A percentile compares a stretch with the other conserved stretches of the same genome.
phyloP scores from a whole-genome alignment of 78 protist species.

The Planoprotostelium fungivorum region DNA sequence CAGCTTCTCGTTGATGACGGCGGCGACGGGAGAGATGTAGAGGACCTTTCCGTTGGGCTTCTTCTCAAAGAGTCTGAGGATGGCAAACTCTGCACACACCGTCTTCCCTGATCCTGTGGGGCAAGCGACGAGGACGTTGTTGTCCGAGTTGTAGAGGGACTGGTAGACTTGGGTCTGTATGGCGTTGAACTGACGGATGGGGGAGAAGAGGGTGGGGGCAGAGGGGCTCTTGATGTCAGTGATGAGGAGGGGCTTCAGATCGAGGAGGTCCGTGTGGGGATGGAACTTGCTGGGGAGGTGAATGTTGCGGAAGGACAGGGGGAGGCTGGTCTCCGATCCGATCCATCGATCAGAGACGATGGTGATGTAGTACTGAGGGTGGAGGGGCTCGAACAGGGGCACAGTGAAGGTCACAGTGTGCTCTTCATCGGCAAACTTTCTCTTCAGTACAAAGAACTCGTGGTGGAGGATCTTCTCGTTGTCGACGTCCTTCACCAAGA shows the following conservation, averaged over 20 bases:
- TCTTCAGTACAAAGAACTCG: constrained; percentile 74
- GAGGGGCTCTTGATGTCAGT: constrained; percentile 64
- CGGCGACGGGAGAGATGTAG: constrained; percentile 99
- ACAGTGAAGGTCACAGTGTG: constrained; percentile 72
- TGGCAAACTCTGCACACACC: constrained; percentile 95
- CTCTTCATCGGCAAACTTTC: constrained; percentile 11
- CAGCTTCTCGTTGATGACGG: constrained; percentile 98
- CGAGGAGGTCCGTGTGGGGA: constrained; percentile 91
- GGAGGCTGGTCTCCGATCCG: constrained; percentile 63
- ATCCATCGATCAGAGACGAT: constrained; percentile 91
- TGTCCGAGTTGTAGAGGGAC: constrained; percentile 89
- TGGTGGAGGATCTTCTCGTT: constrained; percentile 82
- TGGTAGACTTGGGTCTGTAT: constrained; percentile 97
- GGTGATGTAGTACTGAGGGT: constrained; percentile 85
- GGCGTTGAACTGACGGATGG: constrained; percentile 95
- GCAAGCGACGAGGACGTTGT: constrained; percentile 96
- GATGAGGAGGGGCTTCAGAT: constrained; percentile 88
- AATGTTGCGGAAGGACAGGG: constrained; percentile 62
- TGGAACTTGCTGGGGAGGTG: constrained; percentile 77
- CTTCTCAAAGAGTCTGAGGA: constrained; percentile 72
- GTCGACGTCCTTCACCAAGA: constrained; percentile 73
- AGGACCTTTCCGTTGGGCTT: constrained; percentile 77
- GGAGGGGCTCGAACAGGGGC: constrained; percentile 89
- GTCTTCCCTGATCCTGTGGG: constrained; percentile 99
- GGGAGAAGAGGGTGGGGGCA: constrained; percentile 63